Conservation (phyloP, 306 rosid genomes). For the Vigna nakashimae region DNA sequence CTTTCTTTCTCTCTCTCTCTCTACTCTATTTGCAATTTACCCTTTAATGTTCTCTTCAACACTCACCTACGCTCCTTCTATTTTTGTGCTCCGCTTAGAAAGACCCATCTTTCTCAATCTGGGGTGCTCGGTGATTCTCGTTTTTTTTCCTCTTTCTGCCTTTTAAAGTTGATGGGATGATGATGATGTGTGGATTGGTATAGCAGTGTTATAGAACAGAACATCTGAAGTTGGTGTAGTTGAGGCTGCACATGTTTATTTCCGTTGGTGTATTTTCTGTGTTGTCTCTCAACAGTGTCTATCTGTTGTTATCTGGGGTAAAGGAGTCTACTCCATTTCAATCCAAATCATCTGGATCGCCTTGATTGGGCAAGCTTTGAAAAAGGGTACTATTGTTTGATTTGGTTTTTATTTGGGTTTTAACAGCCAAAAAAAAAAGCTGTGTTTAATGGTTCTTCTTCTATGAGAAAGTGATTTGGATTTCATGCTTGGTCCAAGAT, state of each 20-base stretch:
- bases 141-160: conserved; percentile 46
- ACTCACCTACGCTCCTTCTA: conserved; percentile 44
- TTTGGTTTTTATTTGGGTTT: conserved; percentile 44
- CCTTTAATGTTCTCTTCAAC: conserved; percentile 41
- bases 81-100: conserved; percentile 48
- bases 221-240: conserved; percentile 48
- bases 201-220: conserved; percentile 28
- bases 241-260: conserved; percentile 37
- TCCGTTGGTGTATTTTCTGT: neutral
- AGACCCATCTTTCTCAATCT: conserved; percentile 60
- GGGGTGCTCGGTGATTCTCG: conserved; percentile 41
- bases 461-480: conserved; percentile 48
- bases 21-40: conserved; percentile 46
- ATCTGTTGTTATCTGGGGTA: conserved; percentile 40
- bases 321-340: conserved; percentile 46
- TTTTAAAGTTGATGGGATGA: conserved; percentile 47
- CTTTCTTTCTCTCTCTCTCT: conserved; percentile 28
- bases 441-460: conserved; percentile 45
- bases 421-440: conserved; percentile 45
- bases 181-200: conserved; percentile 27
- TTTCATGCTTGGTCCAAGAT: conserved; percentile 70
- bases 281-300: conserved; percentile 36
- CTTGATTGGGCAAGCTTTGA: conserved; percentile 43
- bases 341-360: conserved; percentile 61
- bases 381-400: conserved; percentile 50